Conservation (phyloP, 148 eudicot genomes). For the Nyssa sinensis region DNA sequence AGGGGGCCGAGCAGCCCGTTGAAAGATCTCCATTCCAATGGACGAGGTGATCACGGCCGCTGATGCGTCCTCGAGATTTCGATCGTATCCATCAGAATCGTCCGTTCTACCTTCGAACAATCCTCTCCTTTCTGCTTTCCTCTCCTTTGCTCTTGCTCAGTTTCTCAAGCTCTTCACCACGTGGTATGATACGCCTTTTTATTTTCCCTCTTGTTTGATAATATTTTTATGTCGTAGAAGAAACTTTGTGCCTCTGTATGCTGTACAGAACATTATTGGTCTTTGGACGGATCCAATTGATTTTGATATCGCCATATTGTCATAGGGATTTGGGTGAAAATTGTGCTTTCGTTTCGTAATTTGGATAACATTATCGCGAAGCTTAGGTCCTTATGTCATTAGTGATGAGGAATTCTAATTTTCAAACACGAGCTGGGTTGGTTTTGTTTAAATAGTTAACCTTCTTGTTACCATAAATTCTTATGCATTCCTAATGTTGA, state of each 20-base stretch:
- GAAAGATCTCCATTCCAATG: slow-evolving; percentile 9
- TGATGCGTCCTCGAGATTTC: slow-evolving; percentile 30
- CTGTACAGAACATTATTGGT: too few relatives aligned
- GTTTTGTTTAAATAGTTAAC: neutral
- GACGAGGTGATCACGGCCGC: slow-evolving; percentile 46
- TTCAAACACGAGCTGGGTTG: neutral
- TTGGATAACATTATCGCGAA: neutral
- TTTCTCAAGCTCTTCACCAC: slow-evolving; percentile 60
- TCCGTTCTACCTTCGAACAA: slow-evolving; percentile 40
- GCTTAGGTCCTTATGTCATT: neutral
- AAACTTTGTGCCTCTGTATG: neutral
- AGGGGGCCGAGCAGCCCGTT: neutral
- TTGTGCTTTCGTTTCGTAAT: neutral
- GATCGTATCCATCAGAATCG: slow-evolving; percentile 24
- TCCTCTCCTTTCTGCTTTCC: slow-evolving; percentile 50
- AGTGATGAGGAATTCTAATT: neutral
- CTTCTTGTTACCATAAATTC: neutral
- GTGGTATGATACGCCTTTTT: slow-evolving; percentile 31
- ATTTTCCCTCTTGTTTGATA: neutral
- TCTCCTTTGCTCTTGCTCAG: slow-evolving; percentile 56
- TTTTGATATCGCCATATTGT: slow-evolving; percentile 2
- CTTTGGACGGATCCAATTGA: neutral
- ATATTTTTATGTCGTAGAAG: neutral
- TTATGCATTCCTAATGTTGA: too few relatives aligned
- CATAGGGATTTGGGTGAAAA: neutral